These are phyloP conservation scores for Trichosporon sp. DNA, from an alignment of 1,284 basidiomycete genomes.

Conservation along the genomic window DNA sequence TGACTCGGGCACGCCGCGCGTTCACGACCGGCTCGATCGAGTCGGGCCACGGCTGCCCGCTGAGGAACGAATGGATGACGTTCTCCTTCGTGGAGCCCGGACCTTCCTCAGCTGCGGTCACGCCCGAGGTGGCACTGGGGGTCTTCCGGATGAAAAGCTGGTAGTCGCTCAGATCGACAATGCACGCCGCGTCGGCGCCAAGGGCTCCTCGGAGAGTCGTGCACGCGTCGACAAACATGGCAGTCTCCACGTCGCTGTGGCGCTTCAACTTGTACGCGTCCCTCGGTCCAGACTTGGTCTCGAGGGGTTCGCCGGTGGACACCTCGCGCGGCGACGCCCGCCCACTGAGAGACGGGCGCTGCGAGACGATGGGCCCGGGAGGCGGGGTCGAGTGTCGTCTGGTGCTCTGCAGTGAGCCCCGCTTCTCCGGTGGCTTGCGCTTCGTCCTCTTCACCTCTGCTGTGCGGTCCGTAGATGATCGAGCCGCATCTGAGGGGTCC, in stretches of 20 bases:
- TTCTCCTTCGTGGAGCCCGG: neutral
- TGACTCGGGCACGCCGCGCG: neutral
- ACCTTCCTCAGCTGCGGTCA: neutral
- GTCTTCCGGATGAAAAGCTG: neutral
- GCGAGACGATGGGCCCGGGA: neutral
- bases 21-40: neutral
- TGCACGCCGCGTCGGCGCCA: neutral
- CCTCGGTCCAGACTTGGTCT: neutral
- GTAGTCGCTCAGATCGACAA: neutral
- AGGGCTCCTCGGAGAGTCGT: neutral
- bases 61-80: neutral
- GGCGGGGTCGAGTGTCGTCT: neutral
- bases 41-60: neutral
- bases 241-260: neutral
- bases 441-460: neutral
- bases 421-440: neutral
- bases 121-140: neutral
- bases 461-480: neutral
- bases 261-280: constrained; percentile 4
- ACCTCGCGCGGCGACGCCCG: neutral
- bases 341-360: neutral
- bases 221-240: neutral
- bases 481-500: neutral
- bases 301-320: neutral
- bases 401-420: neutral